Conservation (phyloP, 768 basidiomycete genomes). For the Phylloporus sp. region DNA sequence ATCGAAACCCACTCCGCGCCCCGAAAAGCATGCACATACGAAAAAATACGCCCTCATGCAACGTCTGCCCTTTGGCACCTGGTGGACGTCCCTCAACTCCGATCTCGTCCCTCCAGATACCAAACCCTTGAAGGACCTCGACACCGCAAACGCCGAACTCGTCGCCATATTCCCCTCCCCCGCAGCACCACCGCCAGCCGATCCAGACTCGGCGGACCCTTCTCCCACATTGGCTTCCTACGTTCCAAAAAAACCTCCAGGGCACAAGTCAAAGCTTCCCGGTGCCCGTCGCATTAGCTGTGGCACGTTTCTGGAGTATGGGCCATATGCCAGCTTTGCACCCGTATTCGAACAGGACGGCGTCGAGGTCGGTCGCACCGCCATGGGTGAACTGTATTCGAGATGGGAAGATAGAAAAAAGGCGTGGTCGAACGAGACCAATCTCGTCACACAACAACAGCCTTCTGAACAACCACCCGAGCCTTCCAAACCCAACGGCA, state of each 20-base stretch:
- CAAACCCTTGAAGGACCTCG: slow-evolving; percentile 43
- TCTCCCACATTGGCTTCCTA: slow-evolving; percentile 53
- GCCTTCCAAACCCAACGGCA: slow-evolving; percentile 10
- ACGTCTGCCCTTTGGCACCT: slow-evolving; percentile 69
- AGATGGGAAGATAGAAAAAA: slow-evolving; percentile 42
- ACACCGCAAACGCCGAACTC: slow-evolving; percentile 68
- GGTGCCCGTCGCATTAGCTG: slow-evolving; percentile 52
- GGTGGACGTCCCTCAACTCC: slow-evolving; percentile 70
- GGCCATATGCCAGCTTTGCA: slow-evolving; percentile 68
- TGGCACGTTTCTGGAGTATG: slow-evolving; percentile 76
- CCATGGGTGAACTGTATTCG: slow-evolving; percentile 57
- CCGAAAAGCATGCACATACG: slow-evolving; percentile 28
- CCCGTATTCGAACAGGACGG: slow-evolving; percentile 76
- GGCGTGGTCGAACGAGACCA: slow-evolving; percentile 24
- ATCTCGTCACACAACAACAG: slow-evolving; percentile 1
- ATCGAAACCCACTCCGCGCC: slow-evolving; percentile 14
- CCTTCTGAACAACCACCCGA: not conserved
- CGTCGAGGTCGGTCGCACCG: slow-evolving; percentile 58
- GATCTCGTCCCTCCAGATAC: slow-evolving; percentile 35
- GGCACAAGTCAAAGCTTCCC: slow-evolving; percentile 40
- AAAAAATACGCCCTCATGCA: slow-evolving; percentile 76
- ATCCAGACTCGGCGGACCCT: slow-evolving; percentile 21
- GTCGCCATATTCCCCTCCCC: slow-evolving; percentile 67
- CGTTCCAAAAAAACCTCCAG: slow-evolving; percentile 38
- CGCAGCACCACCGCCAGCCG: slow-evolving; percentile 30